phyloP scores from a whole-genome alignment of 441 rosid genomes.

The Cnidoscolus chayamansa region DNA sequence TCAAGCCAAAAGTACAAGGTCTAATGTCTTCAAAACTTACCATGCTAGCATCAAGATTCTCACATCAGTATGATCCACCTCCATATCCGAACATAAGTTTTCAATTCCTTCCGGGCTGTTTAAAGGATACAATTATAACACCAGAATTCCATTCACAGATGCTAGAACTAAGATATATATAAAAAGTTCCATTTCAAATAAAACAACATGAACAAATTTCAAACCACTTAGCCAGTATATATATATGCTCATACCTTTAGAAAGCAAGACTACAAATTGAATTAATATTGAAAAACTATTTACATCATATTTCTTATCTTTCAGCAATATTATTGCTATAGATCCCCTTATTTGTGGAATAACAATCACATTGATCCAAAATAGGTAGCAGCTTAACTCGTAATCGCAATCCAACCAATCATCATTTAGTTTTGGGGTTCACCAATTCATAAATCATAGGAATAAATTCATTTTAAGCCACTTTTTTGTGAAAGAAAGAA shows the following conservation, averaged over 20 bases:
- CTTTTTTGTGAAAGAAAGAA: not conserved
- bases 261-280: not conserved
- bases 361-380: not conserved
- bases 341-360: not conserved
- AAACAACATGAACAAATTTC: not conserved
- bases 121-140: conserved; percentile 17
- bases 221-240: not conserved
- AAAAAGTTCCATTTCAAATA: not conserved
- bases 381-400: not conserved
- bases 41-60: conserved; percentile 97
- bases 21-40: conserved; percentile 38
- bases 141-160: conserved; percentile 8
- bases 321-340: not conserved
- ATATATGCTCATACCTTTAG: not conserved
- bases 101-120: conserved; percentile 97
- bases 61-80: conserved; percentile 86
- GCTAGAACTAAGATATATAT: not conserved
- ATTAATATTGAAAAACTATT: not conserved
- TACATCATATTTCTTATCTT: not conserved
- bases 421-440: not conserved
- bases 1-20: not conserved
- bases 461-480: not conserved
- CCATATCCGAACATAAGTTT: conserved; percentile 74
- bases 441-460: not conserved
- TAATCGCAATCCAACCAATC: not conserved